These are phyloP conservation scores for Jacaranda mimosifolia DNA, from an alignment of 257 asterid genomes.

Conservation along the genomic window DNA sequence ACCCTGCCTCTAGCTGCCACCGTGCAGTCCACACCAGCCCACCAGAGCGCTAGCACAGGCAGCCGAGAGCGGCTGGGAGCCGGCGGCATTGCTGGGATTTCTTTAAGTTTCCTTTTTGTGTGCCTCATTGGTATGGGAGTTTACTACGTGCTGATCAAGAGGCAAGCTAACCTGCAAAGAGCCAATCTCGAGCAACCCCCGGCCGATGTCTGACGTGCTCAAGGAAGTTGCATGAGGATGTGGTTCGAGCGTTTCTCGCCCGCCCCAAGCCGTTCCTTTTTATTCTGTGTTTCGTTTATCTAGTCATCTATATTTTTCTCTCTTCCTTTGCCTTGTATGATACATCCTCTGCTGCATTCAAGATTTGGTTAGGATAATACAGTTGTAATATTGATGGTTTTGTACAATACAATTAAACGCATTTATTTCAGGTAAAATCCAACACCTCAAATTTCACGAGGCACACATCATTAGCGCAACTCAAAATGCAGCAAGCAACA, in stretches of 20 bases:
- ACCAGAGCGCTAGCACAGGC: slow-evolving; percentile 25
- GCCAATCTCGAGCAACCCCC: slow-evolving; percentile 41
- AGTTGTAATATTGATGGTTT: background rate
- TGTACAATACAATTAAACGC: background rate
- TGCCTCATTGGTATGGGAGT: slow-evolving; percentile 50
- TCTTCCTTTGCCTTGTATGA: slow-evolving; percentile 14
- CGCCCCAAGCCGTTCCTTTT: background rate
- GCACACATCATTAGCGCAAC: background rate
- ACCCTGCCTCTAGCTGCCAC: slow-evolving; percentile 54
- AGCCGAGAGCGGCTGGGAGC: slow-evolving; percentile 35
- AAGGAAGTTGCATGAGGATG: background rate
- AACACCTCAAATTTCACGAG: background rate
- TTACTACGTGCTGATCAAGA: slow-evolving; percentile 42
- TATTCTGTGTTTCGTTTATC: background rate
- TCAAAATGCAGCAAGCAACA: slow-evolving; percentile 14
- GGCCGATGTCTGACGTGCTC: slow-evolving; percentile 17
- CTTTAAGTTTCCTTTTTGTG: slow-evolving; percentile 39
- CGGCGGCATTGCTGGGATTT: slow-evolving; percentile 46
- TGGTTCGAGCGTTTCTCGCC: background rate
- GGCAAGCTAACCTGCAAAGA: slow-evolving; percentile 36
- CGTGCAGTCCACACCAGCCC: slow-evolving; percentile 52
- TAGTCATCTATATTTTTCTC: background rate
- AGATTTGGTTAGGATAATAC: too few relatives aligned
- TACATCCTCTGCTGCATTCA: background rate
- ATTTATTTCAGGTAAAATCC: background rate